Evolutionary conservation across 2,329 filamentous ascomycete genomes (phyloP).

Genomic region (Periconia sp.): DNA sequence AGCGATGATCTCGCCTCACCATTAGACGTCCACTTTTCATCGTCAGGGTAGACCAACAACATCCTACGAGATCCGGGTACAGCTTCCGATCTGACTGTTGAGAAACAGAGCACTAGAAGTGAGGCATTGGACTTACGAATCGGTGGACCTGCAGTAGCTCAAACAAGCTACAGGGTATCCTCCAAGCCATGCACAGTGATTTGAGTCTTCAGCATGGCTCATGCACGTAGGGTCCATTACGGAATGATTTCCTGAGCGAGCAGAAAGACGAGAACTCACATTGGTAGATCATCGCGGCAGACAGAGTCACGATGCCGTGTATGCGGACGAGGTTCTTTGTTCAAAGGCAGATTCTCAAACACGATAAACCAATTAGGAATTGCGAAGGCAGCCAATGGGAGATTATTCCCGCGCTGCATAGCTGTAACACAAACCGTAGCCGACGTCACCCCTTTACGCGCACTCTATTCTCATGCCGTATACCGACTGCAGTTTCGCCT

Average conservation of each 20-base stretch:
- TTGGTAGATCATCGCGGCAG: no score
- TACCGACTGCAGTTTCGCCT: neutral
- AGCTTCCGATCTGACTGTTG: constrained; percentile 9
- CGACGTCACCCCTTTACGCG: neutral
- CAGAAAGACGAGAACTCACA: no score
- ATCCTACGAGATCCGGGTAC: constrained; percentile 14
- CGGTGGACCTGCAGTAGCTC: constrained; percentile 22
- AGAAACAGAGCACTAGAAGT: constrained; percentile 4
- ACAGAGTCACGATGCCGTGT: no score
- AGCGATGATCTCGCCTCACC: no score
- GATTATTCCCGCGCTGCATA: constrained; percentile 1
- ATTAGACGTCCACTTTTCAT: no score
- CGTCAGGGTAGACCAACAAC: no score
- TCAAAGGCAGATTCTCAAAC: constrained; percentile 19
- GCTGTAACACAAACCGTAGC: constrained; percentile 11
- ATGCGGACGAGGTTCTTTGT: no score
- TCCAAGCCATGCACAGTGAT: neutral
- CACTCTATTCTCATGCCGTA: neutral
- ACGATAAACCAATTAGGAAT: constrained; percentile 5
- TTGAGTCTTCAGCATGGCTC: no score
- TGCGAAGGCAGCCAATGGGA: constrained; percentile 13
- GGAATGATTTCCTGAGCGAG: no score
- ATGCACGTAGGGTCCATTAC: no score
- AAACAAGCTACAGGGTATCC: constrained; percentile 12
- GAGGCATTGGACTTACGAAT: constrained; percentile 13